Percentiles rank a stretch among this genome's conserved stretches.
Conservation (phyloP, 176 grass and related monocot genomes). For the Musa beccarii region DNA sequence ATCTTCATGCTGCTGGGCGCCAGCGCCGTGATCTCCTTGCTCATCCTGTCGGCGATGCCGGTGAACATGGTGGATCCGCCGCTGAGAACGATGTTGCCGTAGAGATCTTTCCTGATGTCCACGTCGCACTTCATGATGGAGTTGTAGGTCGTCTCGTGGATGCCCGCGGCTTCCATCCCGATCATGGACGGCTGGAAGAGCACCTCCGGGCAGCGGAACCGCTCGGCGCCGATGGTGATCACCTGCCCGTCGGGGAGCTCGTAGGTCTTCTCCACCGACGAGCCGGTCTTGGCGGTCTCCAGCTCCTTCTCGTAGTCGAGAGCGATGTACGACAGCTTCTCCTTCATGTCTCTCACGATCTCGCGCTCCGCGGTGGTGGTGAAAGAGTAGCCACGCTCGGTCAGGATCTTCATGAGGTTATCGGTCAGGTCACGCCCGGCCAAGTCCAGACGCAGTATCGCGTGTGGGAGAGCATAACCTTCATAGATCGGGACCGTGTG, state of each 20-base stretch:
- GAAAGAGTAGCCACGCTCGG: background rate
- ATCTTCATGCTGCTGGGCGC: constrained; percentile 99
- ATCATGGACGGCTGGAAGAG: constrained; percentile 96
- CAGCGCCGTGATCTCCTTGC: constrained; percentile 83
- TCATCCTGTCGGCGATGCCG: constrained; percentile 86
- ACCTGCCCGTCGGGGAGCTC: constrained; percentile 32
- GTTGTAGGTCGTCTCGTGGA: constrained; percentile 94
- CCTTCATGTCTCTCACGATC: background rate
- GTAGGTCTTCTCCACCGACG: background rate
- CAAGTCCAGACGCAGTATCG: background rate
- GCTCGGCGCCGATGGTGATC: constrained; percentile 85
- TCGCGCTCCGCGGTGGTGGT: background rate
- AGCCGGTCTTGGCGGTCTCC: background rate
- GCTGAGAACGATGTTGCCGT: constrained; percentile 83
- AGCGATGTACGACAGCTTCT: background rate
- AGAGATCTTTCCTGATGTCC: constrained; percentile 92
- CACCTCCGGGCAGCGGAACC: constrained; percentile 93
- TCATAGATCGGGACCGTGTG: background rate
- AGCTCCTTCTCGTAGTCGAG: background rate
- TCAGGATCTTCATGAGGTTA: constrained; percentile 4
- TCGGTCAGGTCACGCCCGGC: background rate
- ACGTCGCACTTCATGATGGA: constrained; percentile 98
- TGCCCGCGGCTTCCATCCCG: constrained; percentile 95
- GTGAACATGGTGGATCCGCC: constrained; percentile 92
- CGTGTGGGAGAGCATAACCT: background rate